These are phyloP conservation scores for Cryptosporidium andersoni DNA, from an alignment of 169 alveolate species.

Conservation along the genomic window DNA sequence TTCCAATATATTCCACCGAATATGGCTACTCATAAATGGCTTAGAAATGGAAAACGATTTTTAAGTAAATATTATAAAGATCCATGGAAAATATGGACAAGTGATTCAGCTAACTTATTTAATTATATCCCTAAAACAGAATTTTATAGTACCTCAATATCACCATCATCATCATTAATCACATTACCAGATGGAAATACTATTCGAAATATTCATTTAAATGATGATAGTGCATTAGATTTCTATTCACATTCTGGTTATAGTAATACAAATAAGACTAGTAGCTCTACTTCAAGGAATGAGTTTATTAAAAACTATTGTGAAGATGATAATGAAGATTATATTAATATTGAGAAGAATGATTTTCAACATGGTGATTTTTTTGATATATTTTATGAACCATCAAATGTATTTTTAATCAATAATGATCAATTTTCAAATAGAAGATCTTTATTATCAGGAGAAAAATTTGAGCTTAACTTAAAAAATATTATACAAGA, in stretches of 20 bases:
- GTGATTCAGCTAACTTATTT: constrained; percentile 17
- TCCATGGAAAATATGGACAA: constrained; percentile 64
- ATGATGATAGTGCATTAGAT: constrained; percentile 9
- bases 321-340: not conserved
- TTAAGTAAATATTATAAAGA: constrained; percentile 66
- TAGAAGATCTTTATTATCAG: constrained; percentile 2
- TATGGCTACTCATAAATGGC: constrained; percentile 41
- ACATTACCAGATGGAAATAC: constrained; percentile 54
- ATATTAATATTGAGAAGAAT: not conserved
- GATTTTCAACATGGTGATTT: constrained; percentile 52
- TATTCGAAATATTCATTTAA: constrained; percentile 6
- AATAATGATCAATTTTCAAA: constrained; percentile 49
- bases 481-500: constrained; percentile 54
- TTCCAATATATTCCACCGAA: constrained; percentile 65
- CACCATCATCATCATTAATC: constrained; percentile 46
- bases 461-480: constrained; percentile 39
- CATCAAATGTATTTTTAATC: constrained; percentile 27
- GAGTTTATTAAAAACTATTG: not conserved
- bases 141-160: constrained; percentile 8
- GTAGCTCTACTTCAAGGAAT: too few species aligned
- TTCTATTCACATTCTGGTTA: not conserved
- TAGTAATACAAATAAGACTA: too few species aligned
- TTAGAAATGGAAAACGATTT: constrained; percentile 42
- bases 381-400: constrained; percentile 64
- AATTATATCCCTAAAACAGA: constrained; percentile 46